Conservation (phyloP, 805 yeast genomes). For the Lipomyces sp. region DNA sequence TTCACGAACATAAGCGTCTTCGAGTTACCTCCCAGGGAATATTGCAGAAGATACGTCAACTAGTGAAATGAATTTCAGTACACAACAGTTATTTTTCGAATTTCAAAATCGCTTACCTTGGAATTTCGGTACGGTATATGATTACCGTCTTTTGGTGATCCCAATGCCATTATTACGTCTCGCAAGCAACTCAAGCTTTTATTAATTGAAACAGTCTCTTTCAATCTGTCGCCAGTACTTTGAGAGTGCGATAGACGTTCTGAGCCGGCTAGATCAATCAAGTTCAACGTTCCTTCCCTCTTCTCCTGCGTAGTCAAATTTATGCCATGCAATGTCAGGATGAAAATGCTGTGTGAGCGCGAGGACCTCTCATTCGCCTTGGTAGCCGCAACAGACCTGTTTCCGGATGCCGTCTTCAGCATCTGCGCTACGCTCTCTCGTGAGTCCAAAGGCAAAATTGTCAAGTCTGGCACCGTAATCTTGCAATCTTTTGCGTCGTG, state of each 20-base stretch:
- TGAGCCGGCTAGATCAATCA: slow-evolving; percentile 93
- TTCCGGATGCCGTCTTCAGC: slow-evolving; percentile 59
- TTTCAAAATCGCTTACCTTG: slow-evolving; percentile 44
- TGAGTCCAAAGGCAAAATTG: slow-evolving; percentile 53
- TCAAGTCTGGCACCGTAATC: slow-evolving; percentile 67
- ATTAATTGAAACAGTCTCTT: slow-evolving; percentile 88
- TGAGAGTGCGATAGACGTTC: slow-evolving; percentile 79
- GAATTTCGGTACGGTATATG: slow-evolving; percentile 76
- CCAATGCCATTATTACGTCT: slow-evolving; percentile 80
- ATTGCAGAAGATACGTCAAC: slow-evolving; percentile 80
- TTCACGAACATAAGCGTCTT: slow-evolving; percentile 94
- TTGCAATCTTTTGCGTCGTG: slow-evolving; percentile 62
- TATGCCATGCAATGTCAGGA: slow-evolving; percentile 61
- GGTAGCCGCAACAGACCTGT: slow-evolving; percentile 81
- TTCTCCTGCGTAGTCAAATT: slow-evolving; percentile 56
- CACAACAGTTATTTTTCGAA: neutral
- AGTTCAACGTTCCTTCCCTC: slow-evolving; percentile 67
- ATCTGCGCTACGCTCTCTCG: slow-evolving; percentile 56
- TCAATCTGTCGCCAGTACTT: slow-evolving; percentile 76
- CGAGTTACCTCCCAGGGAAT: slow-evolving; percentile 81
- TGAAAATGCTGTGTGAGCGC: slow-evolving; percentile 86
- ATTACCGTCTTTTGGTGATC: slow-evolving; percentile 45
- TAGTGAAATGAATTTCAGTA: neutral
- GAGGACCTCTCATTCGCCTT: slow-evolving; percentile 83
- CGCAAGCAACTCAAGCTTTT: slow-evolving; percentile 86